Percentiles rank a stretch among this genome's conserved stretches.
Evolutionary conservation across 2,329 filamentous ascomycete species (phyloP).

Genomic region (Colletotrichum scovillei): DNA sequence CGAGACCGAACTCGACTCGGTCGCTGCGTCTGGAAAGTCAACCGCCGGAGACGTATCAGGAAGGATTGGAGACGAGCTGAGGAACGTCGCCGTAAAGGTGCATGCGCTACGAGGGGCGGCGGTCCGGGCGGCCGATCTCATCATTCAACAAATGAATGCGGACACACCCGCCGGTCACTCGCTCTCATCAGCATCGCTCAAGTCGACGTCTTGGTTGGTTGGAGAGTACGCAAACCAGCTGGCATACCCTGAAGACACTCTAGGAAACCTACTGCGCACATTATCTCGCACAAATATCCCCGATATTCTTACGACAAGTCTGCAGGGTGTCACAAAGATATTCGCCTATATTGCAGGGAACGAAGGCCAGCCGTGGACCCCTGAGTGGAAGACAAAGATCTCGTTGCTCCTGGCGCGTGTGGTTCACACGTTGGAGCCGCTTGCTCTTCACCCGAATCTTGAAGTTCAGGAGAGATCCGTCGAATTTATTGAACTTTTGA

Average conservation of each 20-base stretch:
- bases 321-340: constrained; percentile 89
- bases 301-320: constrained; percentile 78
- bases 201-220: constrained; percentile 84
- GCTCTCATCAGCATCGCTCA: constrained; percentile 74
- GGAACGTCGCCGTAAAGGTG: constrained; percentile 92
- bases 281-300: constrained; percentile 67
- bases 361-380: constrained; percentile 75
- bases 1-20: constrained; percentile 50
- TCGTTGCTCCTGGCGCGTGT: constrained; percentile 84
- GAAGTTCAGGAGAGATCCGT: constrained; percentile 96
- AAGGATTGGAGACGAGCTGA: constrained; percentile 84
- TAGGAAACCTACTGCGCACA: constrained; percentile 80
- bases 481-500: constrained; percentile 90
- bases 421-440: constrained; percentile 81
- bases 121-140: constrained; percentile 84
- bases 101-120: constrained; percentile 83
- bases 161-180: constrained; percentile 66
- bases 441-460: constrained; percentile 84
- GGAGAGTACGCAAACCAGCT: constrained; percentile 88
- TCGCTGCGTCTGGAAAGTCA: constrained; percentile 41
- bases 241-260: constrained; percentile 74
- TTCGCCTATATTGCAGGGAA: constrained; percentile 79
- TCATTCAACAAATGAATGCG: constrained; percentile 69
- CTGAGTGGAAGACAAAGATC: constrained; percentile 78
- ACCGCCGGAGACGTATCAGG: constrained; percentile 67